Evolutionary conservation across 129 eudicot genomes (phyloP).

Genomic region (Chrysanthemum seticuspe): DNA sequence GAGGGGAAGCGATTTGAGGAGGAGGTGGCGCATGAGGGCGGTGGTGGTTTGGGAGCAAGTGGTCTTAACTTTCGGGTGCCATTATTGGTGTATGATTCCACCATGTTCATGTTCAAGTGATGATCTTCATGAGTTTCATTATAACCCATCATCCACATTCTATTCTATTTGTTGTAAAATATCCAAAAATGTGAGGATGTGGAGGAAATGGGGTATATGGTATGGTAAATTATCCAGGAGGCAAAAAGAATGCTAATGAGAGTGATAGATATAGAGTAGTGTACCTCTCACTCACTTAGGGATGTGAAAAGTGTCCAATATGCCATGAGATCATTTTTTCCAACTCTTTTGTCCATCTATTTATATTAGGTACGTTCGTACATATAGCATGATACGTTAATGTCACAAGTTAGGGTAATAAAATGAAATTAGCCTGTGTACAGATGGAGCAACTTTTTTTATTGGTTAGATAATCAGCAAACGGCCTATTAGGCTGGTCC

Average conservation of each 20-base stretch:
- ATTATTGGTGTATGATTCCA: slow-evolving; percentile 42
- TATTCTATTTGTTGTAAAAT: slow-evolving; percentile 16
- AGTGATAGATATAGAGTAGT: slow-evolving; percentile 36
- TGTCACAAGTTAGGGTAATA: background rate
- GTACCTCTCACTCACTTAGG: slow-evolving; percentile 21
- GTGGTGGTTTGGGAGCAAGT: slow-evolving; percentile 47
- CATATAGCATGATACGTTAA: too few species aligned
- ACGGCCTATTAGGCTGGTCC: too few species aligned
- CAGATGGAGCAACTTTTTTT: too few species aligned
- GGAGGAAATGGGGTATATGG: slow-evolving; percentile 24
- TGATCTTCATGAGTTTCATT: slow-evolving; percentile 52
- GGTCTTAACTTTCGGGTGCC: slow-evolving; percentile 54
- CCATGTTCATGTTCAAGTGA: slow-evolving; percentile 24
- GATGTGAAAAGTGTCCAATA: slow-evolving; percentile 17
- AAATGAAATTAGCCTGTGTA: background rate
- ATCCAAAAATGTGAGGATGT: slow-evolving; percentile 22
- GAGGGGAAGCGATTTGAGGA: slow-evolving; percentile 18
- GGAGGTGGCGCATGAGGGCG: slow-evolving; percentile 28
- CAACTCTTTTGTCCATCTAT: background rate
- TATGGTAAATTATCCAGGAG: slow-evolving; percentile 23
- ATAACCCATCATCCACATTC: slow-evolving; percentile 87
- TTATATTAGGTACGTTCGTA: background rate
- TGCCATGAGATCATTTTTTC: slow-evolving; percentile 6
- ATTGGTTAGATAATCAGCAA: too few species aligned
- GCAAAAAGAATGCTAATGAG: slow-evolving; percentile 36